These are phyloP conservation scores for Cutaneotrichosporon sp. DNA, from an alignment of 1,284 basidiomycete species.

Conservation along the genomic window DNA sequence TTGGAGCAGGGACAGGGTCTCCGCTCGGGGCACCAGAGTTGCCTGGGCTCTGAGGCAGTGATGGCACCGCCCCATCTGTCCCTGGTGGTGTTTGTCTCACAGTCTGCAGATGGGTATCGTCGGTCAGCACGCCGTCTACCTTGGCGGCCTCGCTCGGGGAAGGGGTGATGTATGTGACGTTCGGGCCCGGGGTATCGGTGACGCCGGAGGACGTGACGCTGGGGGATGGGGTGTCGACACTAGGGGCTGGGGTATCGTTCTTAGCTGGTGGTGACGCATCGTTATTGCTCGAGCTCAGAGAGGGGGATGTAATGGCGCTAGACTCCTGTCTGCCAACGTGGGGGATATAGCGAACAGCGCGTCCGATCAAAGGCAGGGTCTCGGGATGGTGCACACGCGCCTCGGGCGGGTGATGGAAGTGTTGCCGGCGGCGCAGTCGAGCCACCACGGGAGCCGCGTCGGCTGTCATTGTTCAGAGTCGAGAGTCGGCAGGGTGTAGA, in stretches of 20 bases:
- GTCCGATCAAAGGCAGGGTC: not conserved
- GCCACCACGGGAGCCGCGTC: not conserved
- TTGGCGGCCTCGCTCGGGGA: not conserved
- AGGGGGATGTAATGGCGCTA: not conserved
- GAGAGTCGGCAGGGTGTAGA: not conserved
- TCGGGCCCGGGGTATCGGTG: not conserved
- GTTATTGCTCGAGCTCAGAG: not conserved
- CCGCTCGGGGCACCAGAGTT: not conserved
- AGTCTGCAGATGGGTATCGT: not conserved
- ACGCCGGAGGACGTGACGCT: not conserved
- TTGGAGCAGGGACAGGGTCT: not conserved
- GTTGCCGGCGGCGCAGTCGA: no score
- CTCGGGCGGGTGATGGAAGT: not conserved
- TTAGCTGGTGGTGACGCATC: not conserved
- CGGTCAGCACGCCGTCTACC: not conserved
- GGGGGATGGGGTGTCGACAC: not conserved
- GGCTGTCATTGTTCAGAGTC: not conserved
- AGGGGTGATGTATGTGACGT: not conserved
- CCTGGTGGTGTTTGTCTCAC: not conserved
- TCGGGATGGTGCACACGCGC: not conserved
- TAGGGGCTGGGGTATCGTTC: not conserved
- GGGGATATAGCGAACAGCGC: not conserved
- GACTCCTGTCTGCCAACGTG: not conserved
- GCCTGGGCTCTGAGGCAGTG: not conserved
- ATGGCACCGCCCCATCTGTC: not conserved